Evolutionary conservation across 2,329 filamentous ascomycete genomes (phyloP), one percentile per base, ranked within the genome.

Genomic region (Blastomyces parvus): DNA sequence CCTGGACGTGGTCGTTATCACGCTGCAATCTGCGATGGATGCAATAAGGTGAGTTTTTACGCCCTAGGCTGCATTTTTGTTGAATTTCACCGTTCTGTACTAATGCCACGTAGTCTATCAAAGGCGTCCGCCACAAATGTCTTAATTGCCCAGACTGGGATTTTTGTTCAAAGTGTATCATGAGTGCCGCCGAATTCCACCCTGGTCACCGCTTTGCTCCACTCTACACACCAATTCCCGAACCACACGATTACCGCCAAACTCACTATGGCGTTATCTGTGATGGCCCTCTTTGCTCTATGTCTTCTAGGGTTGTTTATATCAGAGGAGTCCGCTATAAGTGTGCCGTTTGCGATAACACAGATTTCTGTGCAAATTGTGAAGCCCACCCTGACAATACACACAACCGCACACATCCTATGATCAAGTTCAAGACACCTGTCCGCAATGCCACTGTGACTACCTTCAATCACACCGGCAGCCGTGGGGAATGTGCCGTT

Each of bases 81-180:
- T 33, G 19, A 25, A n/a, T 25, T 40, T 22, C 27, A 27, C 11
- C 0, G 9, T 57, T 33, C 33, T 17, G 9, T 57, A 33, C 33
- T 17, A 33, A 62, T 69, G 75, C n/a, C 52, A 62, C 58, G 44
- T 66, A 87, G 82, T 86, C 86, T 74, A 94, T 99, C 71, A 82
- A 83, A 69, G 95, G 94, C 69, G 83, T 96, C 63, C 93, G 94
- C 69, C 88, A 97, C 84, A 99, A 99, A 83, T 99, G 94, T 76
- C 82, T 97, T 67, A 88, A 91, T 74, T 99, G 94, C 80, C 94
- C 95, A 53, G 94, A 99, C 76, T 99, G 91, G 89, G 94, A 99
- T 72, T 97, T 90, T 79, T 99, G 94, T 81, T 82, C 83, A 30
- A 80, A 84, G 9, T 99, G 95, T 77, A 76, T 90, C 64, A 78